Base-by-base conservation (phyloP, 495 filamentous ascomycete species). In the Penicillium taxi region DNA sequence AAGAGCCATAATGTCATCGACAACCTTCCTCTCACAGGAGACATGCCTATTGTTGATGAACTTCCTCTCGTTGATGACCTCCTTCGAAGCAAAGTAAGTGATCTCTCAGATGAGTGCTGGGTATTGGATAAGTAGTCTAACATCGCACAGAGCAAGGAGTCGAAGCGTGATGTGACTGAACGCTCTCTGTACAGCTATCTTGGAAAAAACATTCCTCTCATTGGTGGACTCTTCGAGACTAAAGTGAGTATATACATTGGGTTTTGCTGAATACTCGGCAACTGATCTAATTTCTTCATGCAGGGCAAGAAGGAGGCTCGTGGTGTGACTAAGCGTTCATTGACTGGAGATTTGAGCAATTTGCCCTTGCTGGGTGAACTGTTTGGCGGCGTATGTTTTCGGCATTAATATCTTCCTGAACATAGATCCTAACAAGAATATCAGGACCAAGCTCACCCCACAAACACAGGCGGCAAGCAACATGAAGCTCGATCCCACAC, bases 341-440 rank as follows among this genome's bases (percentile, higher is more conserved):
- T 50, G 6, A 50, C 47, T 4, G 40, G 47, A 9, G 42, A 44
- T 15, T 36, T 50, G 2, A 39, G 42, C 26, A 37, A 43, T 2
- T 23, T 50, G 17, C 47, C 47, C 3, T 6, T 50, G 0, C 28
- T 50, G 32, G 45, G 45, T 11, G 23, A 36, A 0, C 16, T 52
- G 2, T 39, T 52, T 26, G 37, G 49, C 24, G 48, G 48, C 9
- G 49, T 52, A 48, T 7, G 48, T 45, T 16, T 9, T 13, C 9
- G 2, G 1, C 16, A 3, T 1, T 24, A 5, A 7, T 35, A 2
- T 8, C 15, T 22, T 2, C 14, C 18, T 9, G 6, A 6, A 13
- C 6, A 26, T 21, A 3, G 15, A 22, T 15, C 20, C 0, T 16
- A 21, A 26, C 2, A 1, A 3, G 2, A 0, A 2, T 9, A 39